Conservation (phyloP, 345 rosid genomes). For the Moringa oleifera region DNA sequence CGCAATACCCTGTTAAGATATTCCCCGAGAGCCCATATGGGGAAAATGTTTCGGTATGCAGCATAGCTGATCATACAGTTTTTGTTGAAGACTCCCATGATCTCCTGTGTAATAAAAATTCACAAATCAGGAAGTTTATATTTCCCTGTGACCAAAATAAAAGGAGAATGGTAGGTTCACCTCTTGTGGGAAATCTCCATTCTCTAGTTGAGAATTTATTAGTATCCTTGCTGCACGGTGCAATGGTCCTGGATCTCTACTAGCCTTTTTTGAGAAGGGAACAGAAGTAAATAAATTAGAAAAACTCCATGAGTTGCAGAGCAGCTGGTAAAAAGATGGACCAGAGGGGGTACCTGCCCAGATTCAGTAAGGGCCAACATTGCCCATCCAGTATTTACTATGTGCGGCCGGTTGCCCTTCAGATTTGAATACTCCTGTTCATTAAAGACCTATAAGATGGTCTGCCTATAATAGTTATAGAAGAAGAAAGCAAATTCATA, state of each 20-base stretch:
- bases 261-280: constrained; percentile 5
- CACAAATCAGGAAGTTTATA: no score
- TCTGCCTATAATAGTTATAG: neutral
- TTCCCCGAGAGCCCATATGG: neutral
- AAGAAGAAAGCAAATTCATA: neutral
- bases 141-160: no score
- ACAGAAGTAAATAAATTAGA: neutral
- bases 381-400: constrained; percentile 45
- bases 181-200: constrained; percentile 34
- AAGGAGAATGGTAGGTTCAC: neutral
- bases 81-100: neutral
- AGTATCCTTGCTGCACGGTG: constrained; percentile 24
- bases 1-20: neutral
- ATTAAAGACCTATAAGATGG: neutral
- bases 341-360: constrained; percentile 34
- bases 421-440: constrained; percentile 38
- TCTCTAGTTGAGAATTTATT: constrained; percentile 25
- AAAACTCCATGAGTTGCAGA: neutral
- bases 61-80: neutral
- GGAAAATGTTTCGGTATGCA: neutral
- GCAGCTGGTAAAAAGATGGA: neutral
- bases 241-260: constrained; percentile 19
- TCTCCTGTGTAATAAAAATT: neutral
- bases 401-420: constrained; percentile 28
- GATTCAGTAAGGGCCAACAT: constrained; percentile 47